Conservation (phyloP, 768 basidiomycete genomes). For the Pisolithus tinctorius region DNA sequence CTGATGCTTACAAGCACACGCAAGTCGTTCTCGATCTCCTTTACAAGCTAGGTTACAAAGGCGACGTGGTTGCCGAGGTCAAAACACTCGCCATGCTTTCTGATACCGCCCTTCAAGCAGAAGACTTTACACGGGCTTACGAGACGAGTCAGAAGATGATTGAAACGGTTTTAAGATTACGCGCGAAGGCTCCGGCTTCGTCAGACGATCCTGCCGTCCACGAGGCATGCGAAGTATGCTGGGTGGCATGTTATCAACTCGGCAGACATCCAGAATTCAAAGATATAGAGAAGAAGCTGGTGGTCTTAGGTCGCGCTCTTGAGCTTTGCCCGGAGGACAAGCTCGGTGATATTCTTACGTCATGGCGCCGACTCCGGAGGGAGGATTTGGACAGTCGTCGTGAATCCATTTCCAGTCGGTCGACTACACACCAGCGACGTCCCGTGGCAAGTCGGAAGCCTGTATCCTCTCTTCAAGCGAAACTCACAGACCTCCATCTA, state of each 20-base stretch:
- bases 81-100: conserved; percentile 87
- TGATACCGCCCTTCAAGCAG: conserved; percentile 76
- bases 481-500: conserved; percentile 63
- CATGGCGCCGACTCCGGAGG: conserved; percentile 71
- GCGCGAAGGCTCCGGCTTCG: conserved; percentile 23
- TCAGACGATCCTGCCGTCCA: conserved; percentile 35
- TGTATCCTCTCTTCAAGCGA: conserved; percentile 49
- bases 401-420: conserved; percentile 31
- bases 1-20: conserved; percentile 85
- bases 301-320: conserved; percentile 71
- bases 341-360: conserved; percentile 66
- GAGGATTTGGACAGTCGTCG: conserved; percentile 51
- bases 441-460: conserved; percentile 27
- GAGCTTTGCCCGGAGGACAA: conserved; percentile 81
- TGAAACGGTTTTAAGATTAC: conserved; percentile 46
- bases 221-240: conserved; percentile 77
- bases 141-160: conserved; percentile 71
- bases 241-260: conserved; percentile 85
- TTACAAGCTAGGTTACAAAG: conserved; percentile 76
- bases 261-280: conserved; percentile 75
- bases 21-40: conserved; percentile 89
- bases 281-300: conserved; percentile 60
- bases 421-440: conserved; percentile 9
- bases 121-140: conserved; percentile 72
- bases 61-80: conserved; percentile 69